These are phyloP conservation scores for Aphanomyces cochlioides DNA, from an alignment of 352 stramenopile species.

Conservation along the genomic window DNA sequence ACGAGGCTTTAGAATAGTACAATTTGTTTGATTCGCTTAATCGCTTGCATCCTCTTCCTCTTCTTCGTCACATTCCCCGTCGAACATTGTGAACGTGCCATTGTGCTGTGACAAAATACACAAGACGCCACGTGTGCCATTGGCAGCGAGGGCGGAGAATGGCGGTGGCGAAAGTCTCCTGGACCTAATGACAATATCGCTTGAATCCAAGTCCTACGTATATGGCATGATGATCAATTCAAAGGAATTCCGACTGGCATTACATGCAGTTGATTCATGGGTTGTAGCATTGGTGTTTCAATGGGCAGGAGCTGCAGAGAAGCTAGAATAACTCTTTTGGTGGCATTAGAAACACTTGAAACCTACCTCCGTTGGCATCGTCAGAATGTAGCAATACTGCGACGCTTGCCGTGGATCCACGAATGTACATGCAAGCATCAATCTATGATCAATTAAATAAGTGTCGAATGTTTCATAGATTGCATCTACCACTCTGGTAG, in stretches of 20 bases:
- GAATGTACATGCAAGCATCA: constrained; percentile 13
- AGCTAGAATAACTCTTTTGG: background rate
- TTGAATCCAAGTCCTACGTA: background rate
- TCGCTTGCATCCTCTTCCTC: constrained; percentile 5
- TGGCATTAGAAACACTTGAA: too few relatives aligned
- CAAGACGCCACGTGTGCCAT: constrained; percentile 24
- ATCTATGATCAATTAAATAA: background rate
- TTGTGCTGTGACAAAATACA: background rate
- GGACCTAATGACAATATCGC: background rate
- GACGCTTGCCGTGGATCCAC: background rate
- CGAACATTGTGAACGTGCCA: constrained; percentile 7
- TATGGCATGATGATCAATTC: background rate
- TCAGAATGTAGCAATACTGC: background rate
- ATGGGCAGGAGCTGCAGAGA: background rate
- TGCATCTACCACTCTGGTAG: background rate
- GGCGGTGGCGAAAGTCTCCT: background rate
- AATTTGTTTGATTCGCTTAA: too few relatives aligned
- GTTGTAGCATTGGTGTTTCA: background rate
- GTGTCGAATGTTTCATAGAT: background rate
- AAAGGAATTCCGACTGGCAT: too few relatives aligned
- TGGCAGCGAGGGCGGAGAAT: constrained; percentile 5
- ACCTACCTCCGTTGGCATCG: background rate
- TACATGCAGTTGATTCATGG: too few relatives aligned
- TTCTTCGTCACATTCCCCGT: constrained; percentile 24
- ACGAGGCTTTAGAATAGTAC: too few relatives aligned